Conservation (phyloP, 257 asterid species). For the Ocimum tenuiflorum region DNA sequence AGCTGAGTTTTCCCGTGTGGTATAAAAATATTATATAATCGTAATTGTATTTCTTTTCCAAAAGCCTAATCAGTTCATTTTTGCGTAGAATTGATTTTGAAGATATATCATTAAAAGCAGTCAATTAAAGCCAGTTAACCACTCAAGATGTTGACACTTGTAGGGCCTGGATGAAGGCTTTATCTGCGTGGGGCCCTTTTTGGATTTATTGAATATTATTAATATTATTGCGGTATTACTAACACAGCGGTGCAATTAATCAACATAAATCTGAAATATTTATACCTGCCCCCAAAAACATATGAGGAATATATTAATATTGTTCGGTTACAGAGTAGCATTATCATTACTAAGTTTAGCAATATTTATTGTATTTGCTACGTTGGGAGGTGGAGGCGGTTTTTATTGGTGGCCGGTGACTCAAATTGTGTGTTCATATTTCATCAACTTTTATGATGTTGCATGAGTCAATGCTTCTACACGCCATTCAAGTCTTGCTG, state of each 20-base stretch:
- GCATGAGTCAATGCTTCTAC: background rate
- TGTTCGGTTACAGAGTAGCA: conserved; percentile 1
- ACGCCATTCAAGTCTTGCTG: background rate
- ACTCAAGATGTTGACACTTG: conserved; percentile 26
- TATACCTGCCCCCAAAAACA: conserved; percentile 5
- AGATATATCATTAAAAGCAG: conserved; percentile 20
- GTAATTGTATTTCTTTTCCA: background rate
- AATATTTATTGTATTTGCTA: conserved; percentile 12
- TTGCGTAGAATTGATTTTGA: conserved; percentile 31
- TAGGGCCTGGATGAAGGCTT: background rate
- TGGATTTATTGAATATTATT: background rate
- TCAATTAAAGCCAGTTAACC: conserved; percentile 28
- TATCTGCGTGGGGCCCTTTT: background rate
- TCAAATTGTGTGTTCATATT: background rate
- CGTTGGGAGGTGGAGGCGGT: conserved; percentile 25
- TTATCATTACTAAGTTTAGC: background rate
- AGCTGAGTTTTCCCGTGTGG: background rate
- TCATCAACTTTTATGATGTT: background rate
- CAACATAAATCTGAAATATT: background rate
- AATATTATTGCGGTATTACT: too few relatives aligned
- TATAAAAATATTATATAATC: too few relatives aligned
- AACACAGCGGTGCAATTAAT: background rate
- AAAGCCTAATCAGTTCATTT: background rate
- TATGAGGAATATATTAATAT: conserved; percentile 8
- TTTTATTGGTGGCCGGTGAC: conserved; percentile 29